phyloP scores from a whole-genome alignment of 768 basidiomycete genomes.

The Pleurotus cornucopiae region DNA sequence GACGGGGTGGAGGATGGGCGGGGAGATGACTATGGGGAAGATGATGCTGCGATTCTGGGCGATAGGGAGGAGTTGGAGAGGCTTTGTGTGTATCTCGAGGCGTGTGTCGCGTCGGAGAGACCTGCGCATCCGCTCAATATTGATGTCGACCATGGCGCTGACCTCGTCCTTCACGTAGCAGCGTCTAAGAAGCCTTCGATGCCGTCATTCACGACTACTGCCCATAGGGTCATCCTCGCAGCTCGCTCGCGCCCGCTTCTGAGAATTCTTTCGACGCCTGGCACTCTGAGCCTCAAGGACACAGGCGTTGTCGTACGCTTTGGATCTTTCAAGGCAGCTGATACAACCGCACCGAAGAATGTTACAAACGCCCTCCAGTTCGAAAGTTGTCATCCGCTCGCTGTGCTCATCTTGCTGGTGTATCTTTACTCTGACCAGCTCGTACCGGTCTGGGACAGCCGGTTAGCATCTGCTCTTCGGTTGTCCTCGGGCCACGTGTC shows the following conservation, averaged over 20 bases:
- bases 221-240: slow-evolving; percentile 63
- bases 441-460: slow-evolving; percentile 79
- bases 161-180: slow-evolving; percentile 46
- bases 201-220: slow-evolving; percentile 42
- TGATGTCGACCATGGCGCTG: slow-evolving; percentile 50
- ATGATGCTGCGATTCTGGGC: slow-evolving; percentile 30
- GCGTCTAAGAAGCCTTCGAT: slow-evolving; percentile 21
- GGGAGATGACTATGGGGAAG: slow-evolving; percentile 29
- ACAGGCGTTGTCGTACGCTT: not conserved
- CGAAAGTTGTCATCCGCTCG: slow-evolving; percentile 54
- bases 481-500: slow-evolving; percentile 33
- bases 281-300: not conserved
- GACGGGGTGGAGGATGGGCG: too few relatives aligned
- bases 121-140: slow-evolving; percentile 10
- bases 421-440: slow-evolving; percentile 90
- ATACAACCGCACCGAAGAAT: not conserved
- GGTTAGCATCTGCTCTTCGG: slow-evolving; percentile 46
- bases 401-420: slow-evolving; percentile 70
- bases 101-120: slow-evolving; percentile 21
- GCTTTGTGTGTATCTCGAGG: slow-evolving; percentile 25
- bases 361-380: slow-evolving; percentile 21
- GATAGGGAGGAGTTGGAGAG: slow-evolving; percentile 31
- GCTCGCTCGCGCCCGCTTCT: slow-evolving; percentile 37
- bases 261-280: not conserved
- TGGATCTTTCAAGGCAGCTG: not conserved